phyloP scores from a whole-genome alignment of 208 protist genomes.

The Trypanosoma theileri region DNA sequence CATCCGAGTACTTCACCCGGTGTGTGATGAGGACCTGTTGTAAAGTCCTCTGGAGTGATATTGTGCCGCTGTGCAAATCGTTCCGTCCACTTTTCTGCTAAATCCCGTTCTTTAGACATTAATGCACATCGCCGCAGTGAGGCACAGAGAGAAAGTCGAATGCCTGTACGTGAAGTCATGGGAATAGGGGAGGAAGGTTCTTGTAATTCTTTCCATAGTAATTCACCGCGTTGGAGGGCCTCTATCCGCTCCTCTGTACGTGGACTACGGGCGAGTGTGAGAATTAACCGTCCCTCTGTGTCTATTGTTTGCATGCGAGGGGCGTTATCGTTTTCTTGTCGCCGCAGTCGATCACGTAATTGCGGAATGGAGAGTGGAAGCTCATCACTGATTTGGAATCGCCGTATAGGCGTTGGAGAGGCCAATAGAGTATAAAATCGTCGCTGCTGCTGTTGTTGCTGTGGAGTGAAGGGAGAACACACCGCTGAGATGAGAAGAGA shows the following conservation, averaged over 20 bases:
- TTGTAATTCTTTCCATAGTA: constrained; percentile 67
- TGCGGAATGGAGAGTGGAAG: constrained; percentile 12
- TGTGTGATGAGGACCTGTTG: constrained; percentile 25
- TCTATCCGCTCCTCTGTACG: constrained; percentile 56
- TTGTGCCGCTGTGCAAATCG: constrained; percentile 59
- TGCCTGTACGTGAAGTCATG: constrained; percentile 50
- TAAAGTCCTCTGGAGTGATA: constrained; percentile 63
- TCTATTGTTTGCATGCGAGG: constrained; percentile 49
- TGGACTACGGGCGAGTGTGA: constrained; percentile 57
- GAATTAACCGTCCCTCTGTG: constrained; percentile 62
- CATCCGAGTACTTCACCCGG: constrained; percentile 19
- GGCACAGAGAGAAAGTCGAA: constrained; percentile 68
- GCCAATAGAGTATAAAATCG: constrained; percentile 2
- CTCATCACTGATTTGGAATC: constrained; percentile 18
- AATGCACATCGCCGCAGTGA: constrained; percentile 78
- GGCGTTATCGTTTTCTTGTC: constrained; percentile 18
- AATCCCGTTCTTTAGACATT: constrained; percentile 30
- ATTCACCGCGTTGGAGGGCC: constrained; percentile 63
- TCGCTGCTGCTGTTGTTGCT: constrained; percentile 31
- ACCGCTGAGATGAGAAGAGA: neutral
- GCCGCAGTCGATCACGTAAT: constrained; percentile 19
- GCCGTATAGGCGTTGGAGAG: constrained; percentile 8
- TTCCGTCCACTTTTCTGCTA: constrained; percentile 70
- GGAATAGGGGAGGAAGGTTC: constrained; percentile 46
- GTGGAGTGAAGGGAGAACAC: neutral